A percentile compares a stretch with the other conserved stretches of the same genome.
These are phyloP conservation scores for Pyropia haitanensis DNA, from an alignment of 23 red algal species.

Conservation along the genomic window DNA sequence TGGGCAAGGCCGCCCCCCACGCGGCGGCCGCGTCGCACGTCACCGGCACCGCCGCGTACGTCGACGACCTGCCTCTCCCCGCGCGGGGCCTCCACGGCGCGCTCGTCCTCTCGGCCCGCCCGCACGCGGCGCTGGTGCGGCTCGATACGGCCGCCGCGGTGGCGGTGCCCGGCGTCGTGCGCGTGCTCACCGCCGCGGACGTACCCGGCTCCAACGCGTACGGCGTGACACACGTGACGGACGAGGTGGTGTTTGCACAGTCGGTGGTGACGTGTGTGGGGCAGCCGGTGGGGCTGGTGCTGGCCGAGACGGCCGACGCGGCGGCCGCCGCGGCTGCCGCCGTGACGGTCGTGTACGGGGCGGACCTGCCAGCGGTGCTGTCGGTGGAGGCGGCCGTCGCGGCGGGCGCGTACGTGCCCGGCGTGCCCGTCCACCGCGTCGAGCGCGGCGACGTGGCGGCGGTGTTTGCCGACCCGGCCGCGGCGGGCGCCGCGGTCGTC, in stretches of 20 bases:
- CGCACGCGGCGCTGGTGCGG: slow-evolving; percentile 35
- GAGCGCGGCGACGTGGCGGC: slow-evolving; percentile 29
- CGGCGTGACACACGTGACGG: slow-evolving; percentile 16
- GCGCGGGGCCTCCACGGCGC: slow-evolving; percentile 45
- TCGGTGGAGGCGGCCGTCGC: slow-evolving; percentile 61
- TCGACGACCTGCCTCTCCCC: slow-evolving; percentile 65
- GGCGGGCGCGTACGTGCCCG: slow-evolving; percentile 12
- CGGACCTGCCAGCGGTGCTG: slow-evolving; percentile 45
- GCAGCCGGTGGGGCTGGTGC: slow-evolving; percentile 55
- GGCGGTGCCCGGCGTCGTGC: slow-evolving; percentile 23
- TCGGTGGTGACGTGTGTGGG: slow-evolving; percentile 48
- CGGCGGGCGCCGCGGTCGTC: background rate
- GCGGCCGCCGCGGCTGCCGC: slow-evolving; percentile 29
- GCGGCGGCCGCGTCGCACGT: slow-evolving; percentile 41
- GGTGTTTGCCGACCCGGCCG: slow-evolving; percentile 3
- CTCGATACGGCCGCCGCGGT: slow-evolving; percentile 21
- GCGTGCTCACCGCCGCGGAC: slow-evolving; percentile 43
- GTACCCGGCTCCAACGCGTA: slow-evolving; percentile 51
- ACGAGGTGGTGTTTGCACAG: slow-evolving; percentile 65
- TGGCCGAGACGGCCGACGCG: slow-evolving; percentile 40
- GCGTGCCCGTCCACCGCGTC: slow-evolving; percentile 16
- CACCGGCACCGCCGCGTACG: slow-evolving; percentile 63
- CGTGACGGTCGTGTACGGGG: slow-evolving; percentile 42
- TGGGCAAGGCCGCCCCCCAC: slow-evolving; percentile 42
- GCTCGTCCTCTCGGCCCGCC: slow-evolving; percentile 40